A percentile compares a stretch with the other conserved stretches of the same genome.
Evolutionary conservation across 2,329 filamentous ascomycete genomes (phyloP).

Genomic region (Cordyceps cicadae): DNA sequence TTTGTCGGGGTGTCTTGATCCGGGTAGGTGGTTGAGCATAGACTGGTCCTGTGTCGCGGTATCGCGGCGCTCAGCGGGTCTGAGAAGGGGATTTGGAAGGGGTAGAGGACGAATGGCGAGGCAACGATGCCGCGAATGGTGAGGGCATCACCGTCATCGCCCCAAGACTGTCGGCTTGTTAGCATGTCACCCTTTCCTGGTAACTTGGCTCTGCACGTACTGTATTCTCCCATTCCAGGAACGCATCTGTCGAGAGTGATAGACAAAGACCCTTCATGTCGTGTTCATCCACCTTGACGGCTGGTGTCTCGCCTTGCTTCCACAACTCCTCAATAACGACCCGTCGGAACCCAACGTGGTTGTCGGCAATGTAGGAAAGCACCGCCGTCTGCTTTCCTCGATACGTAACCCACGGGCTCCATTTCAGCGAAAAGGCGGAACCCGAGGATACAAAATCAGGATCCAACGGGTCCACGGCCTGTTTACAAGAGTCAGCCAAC

Average conservation of each 20-base stretch:
- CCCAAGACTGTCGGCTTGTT: conserved; percentile 32
- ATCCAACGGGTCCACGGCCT: conserved; percentile 30
- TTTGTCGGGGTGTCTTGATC: conserved; percentile 30
- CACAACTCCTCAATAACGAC: conserved; percentile 33
- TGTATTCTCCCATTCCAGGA: conserved; percentile 47
- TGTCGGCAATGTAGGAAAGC: conserved; percentile 41
- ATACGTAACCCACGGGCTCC: conserved; percentile 43
- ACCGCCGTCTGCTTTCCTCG: conserved; percentile 31
- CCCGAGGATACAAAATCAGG: conserved; percentile 40
- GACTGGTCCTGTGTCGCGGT: conserved; percentile 30
- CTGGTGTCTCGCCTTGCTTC: conserved; percentile 27
- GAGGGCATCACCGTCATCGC: conserved; percentile 24
- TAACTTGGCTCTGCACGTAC: conserved; percentile 25
- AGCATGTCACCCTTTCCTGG: conserved; percentile 8
- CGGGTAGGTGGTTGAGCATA: conserved; percentile 40
- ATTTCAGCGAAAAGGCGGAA: conserved; percentile 44
- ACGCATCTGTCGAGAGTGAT: conserved; percentile 42
- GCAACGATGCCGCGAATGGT: conserved; percentile 46
- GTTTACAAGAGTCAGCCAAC: not conserved
- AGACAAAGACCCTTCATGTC: conserved; percentile 43
- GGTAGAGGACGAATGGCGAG: conserved; percentile 40
- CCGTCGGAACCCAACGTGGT: conserved; percentile 48
- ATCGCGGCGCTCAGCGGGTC: conserved; percentile 18
- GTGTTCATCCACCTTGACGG: conserved; percentile 29
- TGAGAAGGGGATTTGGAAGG: conserved; percentile 41